A percentile compares a stretch with the other conserved stretches of the same genome.
These are phyloP conservation scores for Asterochloris sp. DNA, from an alignment of 139 green algal species.

Conservation along the genomic window DNA sequence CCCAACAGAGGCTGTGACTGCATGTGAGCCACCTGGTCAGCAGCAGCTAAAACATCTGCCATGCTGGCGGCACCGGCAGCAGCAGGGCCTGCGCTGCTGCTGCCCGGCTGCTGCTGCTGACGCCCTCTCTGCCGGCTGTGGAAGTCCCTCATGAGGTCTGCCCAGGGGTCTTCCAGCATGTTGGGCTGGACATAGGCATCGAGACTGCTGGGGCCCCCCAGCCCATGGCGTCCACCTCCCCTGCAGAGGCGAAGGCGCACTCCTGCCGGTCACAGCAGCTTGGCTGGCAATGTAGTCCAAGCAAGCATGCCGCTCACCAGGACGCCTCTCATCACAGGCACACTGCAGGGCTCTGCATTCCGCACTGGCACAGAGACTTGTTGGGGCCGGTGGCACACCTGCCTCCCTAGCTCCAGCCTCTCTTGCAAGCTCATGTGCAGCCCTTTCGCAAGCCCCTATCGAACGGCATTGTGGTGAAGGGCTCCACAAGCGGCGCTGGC, in stretches of 20 bases:
- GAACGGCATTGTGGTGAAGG: too few species aligned
- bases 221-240: background rate
- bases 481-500: too few species aligned
- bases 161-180: slow-evolving; percentile 18
- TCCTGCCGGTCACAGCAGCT: background rate
- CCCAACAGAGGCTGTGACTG: too few species aligned
- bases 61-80: background rate
- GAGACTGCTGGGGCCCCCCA: background rate
- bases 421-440: too few species aligned
- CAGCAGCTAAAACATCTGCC: slow-evolving; percentile 1
- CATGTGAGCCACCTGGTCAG: background rate
- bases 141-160: slow-evolving; percentile 1
- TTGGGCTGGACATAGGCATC: slow-evolving; percentile 7
- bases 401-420: too few species aligned
- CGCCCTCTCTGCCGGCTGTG: background rate
- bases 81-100: background rate
- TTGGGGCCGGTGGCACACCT: too few species aligned
- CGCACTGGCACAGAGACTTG: background rate
- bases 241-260: background rate
- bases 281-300: background rate
- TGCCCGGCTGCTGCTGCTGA: background rate
- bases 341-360: background rate
- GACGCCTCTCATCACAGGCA: background rate
- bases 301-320: background rate
- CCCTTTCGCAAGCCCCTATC: too few species aligned